Base-by-base conservation (phyloP, 2,329 filamentous ascomycete species). In the Penicillium sp. region DNA sequence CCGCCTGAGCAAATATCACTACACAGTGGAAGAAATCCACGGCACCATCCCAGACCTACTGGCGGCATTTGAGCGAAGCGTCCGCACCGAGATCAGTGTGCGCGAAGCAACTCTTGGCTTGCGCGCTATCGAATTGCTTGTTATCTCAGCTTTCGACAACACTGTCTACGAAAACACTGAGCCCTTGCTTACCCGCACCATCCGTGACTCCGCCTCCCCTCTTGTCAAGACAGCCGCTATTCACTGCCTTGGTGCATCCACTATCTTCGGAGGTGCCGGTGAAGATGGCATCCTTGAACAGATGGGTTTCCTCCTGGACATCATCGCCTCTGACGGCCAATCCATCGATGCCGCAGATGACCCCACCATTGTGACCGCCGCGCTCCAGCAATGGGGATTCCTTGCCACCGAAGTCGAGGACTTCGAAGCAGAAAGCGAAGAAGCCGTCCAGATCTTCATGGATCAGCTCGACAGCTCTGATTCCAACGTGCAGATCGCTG, bases 381-480 rank as follows among this genome's bases (percentile, higher is more conserved):
- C 90, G 0, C 78, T 95, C 1, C 83, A 88, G 61, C 85, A 87
- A 56, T 96, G 90, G 89, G 88, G 87, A 1, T 88, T 93, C 61
- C 82, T 95, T 5, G 89, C 89, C 5, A 92, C 89, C 4, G 84
- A 89, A 58, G 77, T 93, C 7, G 87, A 92, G 4, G 89, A 93
- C 65, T 79, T 92, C 42, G 85, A 89, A 63, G 82, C 83, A 16
- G 81, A 86, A 58, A 90, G 88, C 32, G 86, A 90, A 61, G 76
- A 84, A 29, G 88, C 89, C 16, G 83, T 94, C 65, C 89, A 94
- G 51, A 86, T 88, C 2, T 91, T 96, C 64, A 86, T 90, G 40
- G 91, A 96, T 46, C 92, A 96, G 73, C 86, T 96, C 18, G 86
- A 92, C 57, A 91, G 89, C 70, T 81, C 81, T 32, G 86, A 91